Evolutionary conservation across 257 asterid genomes (phyloP), one percentile per base, ranked within the genome.

Genomic region (Fraxinus excelsior): DNA sequence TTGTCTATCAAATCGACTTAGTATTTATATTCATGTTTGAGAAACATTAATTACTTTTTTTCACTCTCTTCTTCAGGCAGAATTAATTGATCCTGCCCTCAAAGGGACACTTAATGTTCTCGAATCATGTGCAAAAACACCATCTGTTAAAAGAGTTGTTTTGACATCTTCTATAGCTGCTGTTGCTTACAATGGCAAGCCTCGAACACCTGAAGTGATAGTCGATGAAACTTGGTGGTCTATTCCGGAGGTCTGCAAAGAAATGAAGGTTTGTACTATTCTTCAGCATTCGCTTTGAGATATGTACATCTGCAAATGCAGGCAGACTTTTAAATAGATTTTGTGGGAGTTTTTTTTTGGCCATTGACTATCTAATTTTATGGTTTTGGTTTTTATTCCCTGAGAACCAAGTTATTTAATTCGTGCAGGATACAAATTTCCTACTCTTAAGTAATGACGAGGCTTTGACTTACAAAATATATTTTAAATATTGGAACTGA

Each of bases 51-150:
- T 60, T 60, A 72, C 67, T 5, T 70, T 60, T 80, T 81, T 74
- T 31, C 62, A 72, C 73, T 75, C 28, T 56, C 31, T 84, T 37
- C 75, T 82, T 79, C 90, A 93, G 97, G 82, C 81, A 3, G 97
- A 93, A 71, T 49, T 93, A 82, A 91, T 93, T 75, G 96, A 91
- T 71, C 97, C 97, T 74, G 97, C 97, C 3, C 35, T 93, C 19
- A 91, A 91, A 75, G 97, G 97, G 74, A 93, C 97, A 18, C 90
- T 90, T 78, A 93, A 93, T 75, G 96, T 91, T 74, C 96, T 92
- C 74, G 84, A 78, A 35, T 87, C 97, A 65, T 89, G 96, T 81
- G 94, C 92, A 7, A 93, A 87, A 85, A 51, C 84, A 8, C 83
- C 94, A 44, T 85, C 97, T 0, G 73, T 91, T 8, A 90, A 84